Conservation (phyloP, 805 yeast genomes). For the Kodamaea hsintzibuensis region DNA sequence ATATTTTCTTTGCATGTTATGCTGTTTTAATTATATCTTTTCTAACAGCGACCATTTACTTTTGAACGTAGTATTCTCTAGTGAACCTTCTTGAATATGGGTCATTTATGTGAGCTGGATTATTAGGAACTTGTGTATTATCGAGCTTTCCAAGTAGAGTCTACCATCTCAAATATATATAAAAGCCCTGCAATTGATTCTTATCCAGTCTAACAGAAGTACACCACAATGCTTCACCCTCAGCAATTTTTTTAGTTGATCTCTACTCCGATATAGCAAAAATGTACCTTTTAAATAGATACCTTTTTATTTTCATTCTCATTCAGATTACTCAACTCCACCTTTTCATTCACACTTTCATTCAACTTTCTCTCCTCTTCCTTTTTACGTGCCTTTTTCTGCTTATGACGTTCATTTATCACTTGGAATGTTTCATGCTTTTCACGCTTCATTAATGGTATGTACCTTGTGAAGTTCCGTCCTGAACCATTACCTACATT, state of each 20-base stretch:
- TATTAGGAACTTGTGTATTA: slow-evolving; percentile 95
- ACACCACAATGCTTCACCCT: slow-evolving; percentile 96
- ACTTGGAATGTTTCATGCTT: slow-evolving; percentile 64
- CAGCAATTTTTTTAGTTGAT: slow-evolving; percentile 86
- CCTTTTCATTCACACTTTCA: not conserved
- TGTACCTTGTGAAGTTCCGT: slow-evolving; percentile 54
- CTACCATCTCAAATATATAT: slow-evolving; percentile 96
- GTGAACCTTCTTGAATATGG: slow-evolving; percentile 94
- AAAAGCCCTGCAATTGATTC: slow-evolving; percentile 70
- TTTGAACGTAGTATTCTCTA: slow-evolving; percentile 82
- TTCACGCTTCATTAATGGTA: slow-evolving; percentile 57
- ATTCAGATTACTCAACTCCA: not conserved
- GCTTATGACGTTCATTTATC: slow-evolving; percentile 63
- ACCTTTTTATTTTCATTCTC: not conserved
- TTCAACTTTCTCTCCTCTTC: slow-evolving; percentile 3
- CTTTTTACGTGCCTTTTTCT: slow-evolving; percentile 32
- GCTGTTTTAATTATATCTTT: slow-evolving; percentile 73
- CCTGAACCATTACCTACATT: slow-evolving; percentile 84
- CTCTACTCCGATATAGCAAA: too few species aligned
- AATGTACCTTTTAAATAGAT: too few species aligned
- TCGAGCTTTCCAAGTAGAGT: slow-evolving; percentile 91
- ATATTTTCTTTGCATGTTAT: slow-evolving; percentile 60
- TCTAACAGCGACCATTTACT: slow-evolving; percentile 74
- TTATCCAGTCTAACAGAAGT: slow-evolving; percentile 81
- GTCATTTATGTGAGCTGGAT: slow-evolving; percentile 92